A percentile compares a stretch with the other conserved stretches of the same genome.
phyloP scores from a whole-genome alignment of 73 alveolate species.

The Diophrys sp. region DNA sequence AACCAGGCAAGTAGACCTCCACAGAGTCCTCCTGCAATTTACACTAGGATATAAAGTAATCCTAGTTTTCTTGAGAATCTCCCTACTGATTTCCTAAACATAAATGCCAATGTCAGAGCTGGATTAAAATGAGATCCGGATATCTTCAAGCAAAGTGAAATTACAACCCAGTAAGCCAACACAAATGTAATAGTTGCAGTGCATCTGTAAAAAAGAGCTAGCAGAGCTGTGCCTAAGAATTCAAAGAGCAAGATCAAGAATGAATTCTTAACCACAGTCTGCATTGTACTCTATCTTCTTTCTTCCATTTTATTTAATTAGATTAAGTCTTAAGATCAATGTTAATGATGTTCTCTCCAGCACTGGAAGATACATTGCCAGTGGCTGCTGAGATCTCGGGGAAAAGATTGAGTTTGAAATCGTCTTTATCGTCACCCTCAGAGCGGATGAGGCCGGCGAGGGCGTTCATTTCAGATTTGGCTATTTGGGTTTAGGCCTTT shows the following conservation, averaged over 20 bases:
- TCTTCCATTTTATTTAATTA: conserved; percentile 15
- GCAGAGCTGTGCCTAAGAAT: conserved; percentile 46
- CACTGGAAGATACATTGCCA: conserved; percentile 7
- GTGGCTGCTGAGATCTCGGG: conserved; percentile 22
- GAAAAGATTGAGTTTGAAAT: conserved; percentile 48
- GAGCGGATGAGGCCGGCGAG: conserved; percentile 28
- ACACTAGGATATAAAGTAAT: conserved; percentile 35
- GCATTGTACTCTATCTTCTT: conserved; percentile 10
- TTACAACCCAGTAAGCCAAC: conserved; percentile 61
- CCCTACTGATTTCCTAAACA: conserved; percentile 50
- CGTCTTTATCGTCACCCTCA: conserved; percentile 5
- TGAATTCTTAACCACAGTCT: conserved; percentile 15
- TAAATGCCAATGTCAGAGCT: conserved; percentile 70
- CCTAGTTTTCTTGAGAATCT: conserved; percentile 52
- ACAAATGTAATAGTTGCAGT: conserved; percentile 32
- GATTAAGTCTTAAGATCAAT: conserved; percentile 37
- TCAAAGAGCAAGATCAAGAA: conserved; percentile 46
- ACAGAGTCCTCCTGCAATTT: conserved; percentile 34
- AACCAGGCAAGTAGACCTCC: conserved; percentile 48
- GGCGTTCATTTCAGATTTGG: conserved; percentile 27
- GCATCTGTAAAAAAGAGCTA: conserved; percentile 19
- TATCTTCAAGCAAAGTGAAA: conserved; percentile 59
- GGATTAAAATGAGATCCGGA: conserved; percentile 80
- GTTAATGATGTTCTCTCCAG: conserved; percentile 36
- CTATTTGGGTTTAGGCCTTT: background rate